Evolutionary conservation across 106 monocot species (phyloP), one percentile per base, ranked within the genome.

Genomic region (Agapanthus africanus): DNA sequence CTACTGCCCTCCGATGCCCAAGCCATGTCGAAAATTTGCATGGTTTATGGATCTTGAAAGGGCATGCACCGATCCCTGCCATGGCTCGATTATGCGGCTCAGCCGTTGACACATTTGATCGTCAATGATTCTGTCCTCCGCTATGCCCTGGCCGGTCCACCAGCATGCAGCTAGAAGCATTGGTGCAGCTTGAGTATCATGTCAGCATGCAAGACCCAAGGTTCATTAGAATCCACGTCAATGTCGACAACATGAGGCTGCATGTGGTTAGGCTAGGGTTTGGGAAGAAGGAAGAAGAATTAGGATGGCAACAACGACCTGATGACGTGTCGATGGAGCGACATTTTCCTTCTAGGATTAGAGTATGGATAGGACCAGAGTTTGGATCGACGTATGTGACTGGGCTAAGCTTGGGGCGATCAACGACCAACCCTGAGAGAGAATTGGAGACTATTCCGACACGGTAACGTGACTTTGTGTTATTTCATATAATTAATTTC

Each of bases 121-220:
- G 68, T 76, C 4, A 74, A 79, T 23, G 84, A 87, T 27, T 72
- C 89, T 0, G 64, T 75, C 10, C 70, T 90, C 18, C 68, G 78
- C 22, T 90, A 93, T 41, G 59, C 76, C 9, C 76, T 93, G 36
- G 89, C 84, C n/a, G n/a, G n/a, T n/a, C 30, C 93, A 93, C 69
- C 89, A 89, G n/a, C n/a, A n/a, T n/a, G 77, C 89, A 89, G 68
- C 82, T 93, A 7, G 93, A 93, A 54, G 69, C 71, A 0, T 79
- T 84, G 22, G 70, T 81, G 39, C 85, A 85, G 72, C 74, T 93
- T 4, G 86, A 88, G 40, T 86, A 85, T 81, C 37, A 49, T 1
- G 74, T 85, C 19, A 64, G 66, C 62, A 50, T 57, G 38, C 67
- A 22, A 15, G 80, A 83, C 49, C 74, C 77, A 11, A 63, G 86